Evolutionary conservation across 495 filamentous ascomycete genomes (phyloP), one percentile per base, ranked within the genome.

Genomic region (Tuber calosporum): DNA sequence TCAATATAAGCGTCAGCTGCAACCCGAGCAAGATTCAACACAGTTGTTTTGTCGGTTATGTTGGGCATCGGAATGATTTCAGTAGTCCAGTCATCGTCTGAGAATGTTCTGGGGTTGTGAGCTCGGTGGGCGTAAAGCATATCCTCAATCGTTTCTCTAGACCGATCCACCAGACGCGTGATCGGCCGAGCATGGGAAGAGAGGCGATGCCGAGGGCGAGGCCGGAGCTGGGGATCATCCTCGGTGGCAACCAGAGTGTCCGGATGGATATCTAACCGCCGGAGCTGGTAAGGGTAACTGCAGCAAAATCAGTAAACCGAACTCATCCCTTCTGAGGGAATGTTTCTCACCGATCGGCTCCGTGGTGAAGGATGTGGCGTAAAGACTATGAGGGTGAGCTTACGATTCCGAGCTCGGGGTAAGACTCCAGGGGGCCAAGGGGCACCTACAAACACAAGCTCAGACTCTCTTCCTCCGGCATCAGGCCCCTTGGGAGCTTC

Each of bases 361-460:
- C 95, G 81, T 97, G 94, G 79, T 95, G 93, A 83, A 92, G 93
- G 71, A 98, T 89, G 83, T 98, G 95, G 75, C 91, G 90, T 74
- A 99, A 86, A 9, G 88, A 91, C 90, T 95, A 82, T 40, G 34
- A 68, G 40, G 53, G 72, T 40, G 30, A 11, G 67, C 78, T 68
- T 78, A 72, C 62, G 62, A 19, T 6, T 19, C 66, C 34, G n/a
- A 75, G 71, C 68, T 72, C 71, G 43, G 45, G 45, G 36, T 62
- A 41, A 74, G 39, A 37, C 74, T 68, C n/a, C 48, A 62, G 53
- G 40, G 67, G 76, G 74, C 76, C 70, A 39, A 73, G 41, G 48
- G 68, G 66, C 39, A 80, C 83, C 79, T 78, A 86, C 85, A 80
- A 88, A 88, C 72, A 81, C 84, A 75, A 87, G 87, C 15, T 86